Percentiles rank a stretch among this genome's conserved stretches.
Conservation (phyloP, 257 asterid species). For the Gardenia jasminoides region DNA sequence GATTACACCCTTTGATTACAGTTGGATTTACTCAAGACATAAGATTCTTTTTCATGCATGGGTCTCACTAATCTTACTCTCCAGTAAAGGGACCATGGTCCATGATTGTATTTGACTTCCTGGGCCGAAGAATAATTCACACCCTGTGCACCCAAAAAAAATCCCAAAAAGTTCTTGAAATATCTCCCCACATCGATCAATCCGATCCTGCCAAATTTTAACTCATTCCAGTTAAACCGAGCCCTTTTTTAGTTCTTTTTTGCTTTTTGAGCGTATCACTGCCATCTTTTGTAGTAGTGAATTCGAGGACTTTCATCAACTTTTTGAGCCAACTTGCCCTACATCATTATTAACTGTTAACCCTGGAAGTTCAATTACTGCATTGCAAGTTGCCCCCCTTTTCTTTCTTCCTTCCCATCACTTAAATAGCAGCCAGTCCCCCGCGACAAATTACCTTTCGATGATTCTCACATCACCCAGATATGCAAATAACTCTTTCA, state of each 20-base stretch:
- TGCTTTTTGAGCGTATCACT: no score
- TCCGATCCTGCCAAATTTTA: conserved; percentile 3
- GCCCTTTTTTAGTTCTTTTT: not conserved
- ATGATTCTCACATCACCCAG: not conserved
- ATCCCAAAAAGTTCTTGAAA: not conserved
- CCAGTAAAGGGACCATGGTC: not conserved
- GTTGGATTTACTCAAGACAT: no score
- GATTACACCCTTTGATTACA: not conserved
- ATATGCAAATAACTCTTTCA: not conserved
- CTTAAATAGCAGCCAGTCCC: no score
- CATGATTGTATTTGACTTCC: not conserved
- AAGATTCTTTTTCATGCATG: not conserved
- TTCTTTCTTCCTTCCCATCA: not conserved
- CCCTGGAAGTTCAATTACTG: not conserved
- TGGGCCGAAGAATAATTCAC: not conserved
- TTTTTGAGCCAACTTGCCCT: not conserved
- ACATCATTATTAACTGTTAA: not conserved
- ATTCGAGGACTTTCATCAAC: not conserved
- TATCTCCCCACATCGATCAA: not conserved
- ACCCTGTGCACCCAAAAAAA: no score
- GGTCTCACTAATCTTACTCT: not conserved
- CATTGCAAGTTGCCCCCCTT: not conserved
- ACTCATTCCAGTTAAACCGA: not conserved
- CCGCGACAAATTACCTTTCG: no score
- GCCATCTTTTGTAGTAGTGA: no score